These are phyloP conservation scores for Pseudogymnoascus sp. DNA, from an alignment of 2,329 filamentous ascomycete species.

Conservation along the genomic window DNA sequence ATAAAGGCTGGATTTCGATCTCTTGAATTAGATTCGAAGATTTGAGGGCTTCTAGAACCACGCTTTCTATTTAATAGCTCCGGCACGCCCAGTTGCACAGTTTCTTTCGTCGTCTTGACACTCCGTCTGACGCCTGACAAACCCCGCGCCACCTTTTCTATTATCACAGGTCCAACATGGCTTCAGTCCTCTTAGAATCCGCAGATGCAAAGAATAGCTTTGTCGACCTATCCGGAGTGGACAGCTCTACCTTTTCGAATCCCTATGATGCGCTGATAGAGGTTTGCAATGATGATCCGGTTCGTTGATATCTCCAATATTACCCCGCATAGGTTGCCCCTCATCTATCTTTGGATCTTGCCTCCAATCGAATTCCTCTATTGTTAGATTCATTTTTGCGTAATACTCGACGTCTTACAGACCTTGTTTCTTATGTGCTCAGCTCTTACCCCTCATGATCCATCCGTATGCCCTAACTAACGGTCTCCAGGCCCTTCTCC, in stretches of 20 bases:
- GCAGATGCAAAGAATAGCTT: conserved; percentile 26
- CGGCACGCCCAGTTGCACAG: neutral
- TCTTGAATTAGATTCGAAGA: neutral
- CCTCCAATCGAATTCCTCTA: neutral
- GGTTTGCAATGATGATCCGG: conserved; percentile 26
- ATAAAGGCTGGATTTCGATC: neutral
- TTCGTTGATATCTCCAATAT: conserved; percentile 13
- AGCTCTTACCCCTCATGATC: neutral
- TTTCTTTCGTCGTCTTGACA: neutral
- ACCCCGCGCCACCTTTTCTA: neutral
- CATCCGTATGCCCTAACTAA: neutral
- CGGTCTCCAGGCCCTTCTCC: conserved; percentile 20
- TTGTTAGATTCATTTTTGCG: neutral
- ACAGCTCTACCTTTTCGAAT: conserved; percentile 22
- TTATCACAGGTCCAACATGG: conserved; percentile 15
- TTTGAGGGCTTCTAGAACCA: neutral
- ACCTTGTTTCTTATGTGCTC: too few relatives aligned
- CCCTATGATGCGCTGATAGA: conserved; percentile 28
- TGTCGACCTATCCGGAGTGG: conserved; percentile 27
- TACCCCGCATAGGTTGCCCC: neutral
- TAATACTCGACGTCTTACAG: too few relatives aligned
- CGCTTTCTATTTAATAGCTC: neutral
- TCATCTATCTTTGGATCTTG: neutral
- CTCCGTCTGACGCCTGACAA: neutral
- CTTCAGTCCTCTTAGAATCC: conserved; percentile 14